phyloP scores from a whole-genome alignment of 192 early-diverging fungal genomes.

The Gamsiella multidivaricata region DNA sequence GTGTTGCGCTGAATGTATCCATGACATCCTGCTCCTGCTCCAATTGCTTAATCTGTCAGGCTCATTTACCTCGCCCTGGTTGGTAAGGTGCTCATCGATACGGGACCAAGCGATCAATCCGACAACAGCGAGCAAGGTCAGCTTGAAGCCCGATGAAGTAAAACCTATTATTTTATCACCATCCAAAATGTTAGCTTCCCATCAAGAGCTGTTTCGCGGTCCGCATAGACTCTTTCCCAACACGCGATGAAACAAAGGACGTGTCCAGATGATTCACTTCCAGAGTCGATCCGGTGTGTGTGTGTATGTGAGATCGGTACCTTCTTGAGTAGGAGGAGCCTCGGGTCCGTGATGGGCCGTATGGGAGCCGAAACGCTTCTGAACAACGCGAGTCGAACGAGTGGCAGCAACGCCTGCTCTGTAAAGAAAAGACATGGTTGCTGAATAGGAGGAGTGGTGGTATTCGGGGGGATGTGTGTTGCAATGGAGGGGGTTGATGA shows the following conservation, averaged over 20 bases:
- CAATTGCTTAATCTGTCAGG: neutral
- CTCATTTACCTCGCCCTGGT: slow-evolving; percentile 48
- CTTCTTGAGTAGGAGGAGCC: slow-evolving; percentile 49
- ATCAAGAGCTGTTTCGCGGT: no score
- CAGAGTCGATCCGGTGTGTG: neutral
- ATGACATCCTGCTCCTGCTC: neutral
- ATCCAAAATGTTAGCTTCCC: no score
- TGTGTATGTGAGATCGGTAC: slow-evolving; percentile 16
- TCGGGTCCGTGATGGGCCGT: slow-evolving; percentile 42
- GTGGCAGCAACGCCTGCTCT: slow-evolving; percentile 47
- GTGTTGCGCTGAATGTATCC: no score
- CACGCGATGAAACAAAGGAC: no score
- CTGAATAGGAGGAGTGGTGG: neutral
- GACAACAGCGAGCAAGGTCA: slow-evolving; percentile 32
- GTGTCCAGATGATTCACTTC: no score
- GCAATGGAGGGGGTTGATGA: neutral
- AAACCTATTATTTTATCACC: slow-evolving; percentile 18
- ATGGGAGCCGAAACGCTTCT: slow-evolving; percentile 53
- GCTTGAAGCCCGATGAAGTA: slow-evolving; percentile 49
- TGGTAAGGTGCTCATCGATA: slow-evolving; percentile 51
- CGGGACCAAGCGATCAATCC: slow-evolving; percentile 53
- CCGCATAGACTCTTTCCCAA: no score
- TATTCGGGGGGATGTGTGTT: neutral
- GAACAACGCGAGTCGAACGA: slow-evolving; percentile 46
- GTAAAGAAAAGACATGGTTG: slow-evolving; percentile 45